Evolutionary conservation across 371 early-diverging fungal species (phyloP).

Genomic region (Coemansia linderi): DNA sequence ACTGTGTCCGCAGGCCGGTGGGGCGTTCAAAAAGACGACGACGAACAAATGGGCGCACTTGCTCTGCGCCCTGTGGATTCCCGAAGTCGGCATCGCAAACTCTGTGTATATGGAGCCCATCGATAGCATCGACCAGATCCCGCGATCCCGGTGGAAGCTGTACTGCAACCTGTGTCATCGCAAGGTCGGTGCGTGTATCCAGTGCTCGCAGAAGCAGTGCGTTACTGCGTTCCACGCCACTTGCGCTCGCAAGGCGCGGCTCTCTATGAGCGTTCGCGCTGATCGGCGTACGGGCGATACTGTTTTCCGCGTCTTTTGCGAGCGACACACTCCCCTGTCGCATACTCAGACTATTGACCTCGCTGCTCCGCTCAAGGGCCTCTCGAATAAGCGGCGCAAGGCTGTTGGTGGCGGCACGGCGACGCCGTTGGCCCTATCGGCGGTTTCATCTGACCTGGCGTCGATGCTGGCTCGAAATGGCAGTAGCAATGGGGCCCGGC

Average conservation of each 20-base stretch:
- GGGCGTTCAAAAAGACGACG: constrained; percentile 96
- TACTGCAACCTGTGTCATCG: constrained; percentile 86
- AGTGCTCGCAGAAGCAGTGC: constrained; percentile 89
- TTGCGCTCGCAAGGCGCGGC: constrained; percentile 85
- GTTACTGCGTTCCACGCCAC: constrained; percentile 91
- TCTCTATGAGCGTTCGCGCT: constrained; percentile 78
- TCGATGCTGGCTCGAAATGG: constrained; percentile 8
- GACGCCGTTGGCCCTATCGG: constrained; percentile 12
- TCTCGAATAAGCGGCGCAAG: constrained; percentile 4
- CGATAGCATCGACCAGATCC: constrained; percentile 84
- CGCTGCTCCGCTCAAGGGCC: constrained; percentile 33
- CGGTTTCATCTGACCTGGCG: constrained; percentile 23
- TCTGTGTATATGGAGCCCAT: constrained; percentile 97
- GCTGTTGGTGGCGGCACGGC: constrained; percentile 2
- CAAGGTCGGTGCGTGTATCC: constrained; percentile 90
- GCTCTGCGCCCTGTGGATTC: constrained; percentile 94
- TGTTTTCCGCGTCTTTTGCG: constrained; percentile 49
- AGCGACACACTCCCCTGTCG: constrained; percentile 48
- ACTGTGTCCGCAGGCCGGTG: constrained; percentile 92
- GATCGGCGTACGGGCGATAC: constrained; percentile 46
- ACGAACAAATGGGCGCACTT: constrained; percentile 95
- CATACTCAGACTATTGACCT: constrained; percentile 33
- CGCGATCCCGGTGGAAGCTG: constrained; percentile 86
- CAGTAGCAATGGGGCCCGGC: neutral
- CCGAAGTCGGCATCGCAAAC: constrained; percentile 90